A percentile compares a stretch with the other conserved stretches of the same genome.
Evolutionary conservation across 495 filamentous ascomycete species (phyloP).

Genomic region (Aspergillus panamensis): DNA sequence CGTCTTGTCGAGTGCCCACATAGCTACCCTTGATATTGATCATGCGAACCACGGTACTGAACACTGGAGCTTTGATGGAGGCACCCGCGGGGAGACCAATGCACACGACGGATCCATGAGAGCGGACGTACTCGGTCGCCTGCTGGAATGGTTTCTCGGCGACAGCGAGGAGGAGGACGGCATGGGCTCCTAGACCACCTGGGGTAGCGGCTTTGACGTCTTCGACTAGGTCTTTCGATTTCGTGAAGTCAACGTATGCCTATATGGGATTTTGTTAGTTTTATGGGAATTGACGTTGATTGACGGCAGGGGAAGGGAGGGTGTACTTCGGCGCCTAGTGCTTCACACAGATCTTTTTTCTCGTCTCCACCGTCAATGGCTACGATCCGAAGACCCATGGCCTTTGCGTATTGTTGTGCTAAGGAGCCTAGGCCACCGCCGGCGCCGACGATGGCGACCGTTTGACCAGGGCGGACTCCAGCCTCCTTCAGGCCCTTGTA

Average conservation of each 20-base stretch:
- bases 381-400: conserved; percentile 77
- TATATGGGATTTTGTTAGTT: conserved; percentile 23
- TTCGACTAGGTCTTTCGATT: conserved; percentile 67
- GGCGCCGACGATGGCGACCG: conserved; percentile 82
- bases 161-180: conserved; percentile 80
- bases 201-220: conserved; percentile 75
- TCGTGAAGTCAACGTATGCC: conserved; percentile 73
- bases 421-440: conserved; percentile 82
- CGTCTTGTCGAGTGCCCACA: conserved; percentile 86
- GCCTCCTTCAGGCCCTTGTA: conserved; percentile 93
- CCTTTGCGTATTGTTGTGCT: conserved; percentile 82
- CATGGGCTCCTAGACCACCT: conserved; percentile 81
- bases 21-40: conserved; percentile 91
- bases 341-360: conserved; percentile 63
- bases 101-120: conserved; percentile 72
- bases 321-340: conserved; percentile 57
- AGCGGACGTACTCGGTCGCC: conserved; percentile 78
- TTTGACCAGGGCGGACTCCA: conserved; percentile 66
- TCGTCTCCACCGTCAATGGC: conserved; percentile 79
- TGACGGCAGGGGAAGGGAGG: neutral
- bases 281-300: neutral
- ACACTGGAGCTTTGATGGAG: conserved; percentile 76
- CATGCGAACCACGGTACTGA: conserved; percentile 82
- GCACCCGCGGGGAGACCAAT: conserved; percentile 82
- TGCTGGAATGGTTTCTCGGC: conserved; percentile 93